Evolutionary conservation across 2,329 filamentous ascomycete genomes (phyloP).

Genomic region (Fusarium temperatum): DNA sequence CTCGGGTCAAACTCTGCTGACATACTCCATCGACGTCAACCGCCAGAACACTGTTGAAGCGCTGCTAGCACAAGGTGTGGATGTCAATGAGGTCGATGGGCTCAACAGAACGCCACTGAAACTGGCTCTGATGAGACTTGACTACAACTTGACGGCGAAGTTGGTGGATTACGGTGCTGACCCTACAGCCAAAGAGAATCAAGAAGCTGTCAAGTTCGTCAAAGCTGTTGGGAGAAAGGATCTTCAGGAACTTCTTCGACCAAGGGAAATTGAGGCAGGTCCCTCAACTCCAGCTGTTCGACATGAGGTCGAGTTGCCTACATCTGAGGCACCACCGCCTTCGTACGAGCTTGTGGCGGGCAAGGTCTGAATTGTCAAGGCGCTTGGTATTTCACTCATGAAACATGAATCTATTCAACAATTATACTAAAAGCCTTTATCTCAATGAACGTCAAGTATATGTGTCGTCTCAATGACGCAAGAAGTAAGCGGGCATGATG

Average conservation of each 20-base stretch:
- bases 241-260: background rate
- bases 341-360: slow-evolving; percentile 3
- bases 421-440: rapidly evolving
- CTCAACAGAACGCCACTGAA: slow-evolving; percentile 9
- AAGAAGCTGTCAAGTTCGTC: slow-evolving; percentile 4
- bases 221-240: background rate
- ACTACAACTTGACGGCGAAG: slow-evolving; percentile 3
- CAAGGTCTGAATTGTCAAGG: background rate
- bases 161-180: slow-evolving; percentile 1
- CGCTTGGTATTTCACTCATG: background rate
- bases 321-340: background rate
- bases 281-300: background rate
- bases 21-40: slow-evolving; percentile 13
- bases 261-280: background rate
- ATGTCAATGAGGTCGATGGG: slow-evolving; percentile 1
- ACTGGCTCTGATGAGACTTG: background rate
- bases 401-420: rapidly evolving
- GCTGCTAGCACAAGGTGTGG: background rate
- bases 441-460: background rate
- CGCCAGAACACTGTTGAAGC: background rate
- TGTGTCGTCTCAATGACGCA: background rate
- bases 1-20: background rate
- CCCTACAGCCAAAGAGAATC: background rate
- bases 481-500: background rate
- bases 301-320: background rate